Base-by-base conservation (phyloP, 225 moss, liverwort and hornwort genomes). In the Neckera pumila region DNA sequence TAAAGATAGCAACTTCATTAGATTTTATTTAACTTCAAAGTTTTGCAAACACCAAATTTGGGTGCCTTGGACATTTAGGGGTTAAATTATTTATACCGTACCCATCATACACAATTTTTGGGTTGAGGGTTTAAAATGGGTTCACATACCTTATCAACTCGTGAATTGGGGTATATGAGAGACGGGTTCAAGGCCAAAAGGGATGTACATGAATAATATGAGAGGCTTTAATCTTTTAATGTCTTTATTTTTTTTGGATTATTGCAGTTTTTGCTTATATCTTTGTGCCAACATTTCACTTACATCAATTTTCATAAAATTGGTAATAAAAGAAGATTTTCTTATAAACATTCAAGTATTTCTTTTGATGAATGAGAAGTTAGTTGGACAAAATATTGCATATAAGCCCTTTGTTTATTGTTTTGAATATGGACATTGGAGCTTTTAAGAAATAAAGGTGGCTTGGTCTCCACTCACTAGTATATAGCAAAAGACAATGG, bases 381-480 rank as follows among this genome's bases (percentile, higher is more conserved):
- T 70, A 14, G 14, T 70, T 70, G 40, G 4, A 25, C 4, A 40
- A 69, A 70, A 25, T 1, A 70, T 40, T 40, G 3, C 23, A 70
- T 70, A 14, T 23, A 40, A 40, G 70, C 40, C 70, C 4, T 69
- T 0, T 40, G 0, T 40, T 70, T 2, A 40, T 40, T 40, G 25
- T 40, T 0, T 38, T 40, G 1, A 69, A 38, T 38, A 38, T 12
- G 7, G 23, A 23, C 1, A 0, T 22, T 38, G 2, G 13, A n/a
- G 22, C 67, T 6, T 66, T 10, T 34, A 67, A 67, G 20, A 20
- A n/a, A n/a, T 67, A 67, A 11, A 65, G 5, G 19, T 34, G 34
- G 10, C 18, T 65, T 65, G 65, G 34, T 65, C 65, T 34, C 65
- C 1, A 65, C 9, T 64, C 65, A n/a, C n/a, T 67, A n/a, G 20